Percentiles rank a stretch among this genome's conserved stretches.
Evolutionary conservation across 352 stramenopile species (phyloP).

Genomic region (Phytophthora foliorum): DNA sequence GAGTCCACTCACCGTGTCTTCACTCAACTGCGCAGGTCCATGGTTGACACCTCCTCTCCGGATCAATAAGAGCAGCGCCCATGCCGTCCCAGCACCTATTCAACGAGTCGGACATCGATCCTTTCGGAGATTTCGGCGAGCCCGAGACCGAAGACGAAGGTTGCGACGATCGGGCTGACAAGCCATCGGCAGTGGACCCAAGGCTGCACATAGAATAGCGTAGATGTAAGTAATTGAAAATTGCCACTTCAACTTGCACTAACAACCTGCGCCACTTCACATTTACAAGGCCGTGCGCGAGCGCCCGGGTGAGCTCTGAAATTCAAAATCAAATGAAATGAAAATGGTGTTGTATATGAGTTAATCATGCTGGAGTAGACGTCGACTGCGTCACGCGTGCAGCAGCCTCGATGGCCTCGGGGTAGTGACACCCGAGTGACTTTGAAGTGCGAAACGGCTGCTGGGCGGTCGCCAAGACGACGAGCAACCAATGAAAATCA

Average conservation of each 20-base stretch:
- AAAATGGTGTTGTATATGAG: too few species aligned
- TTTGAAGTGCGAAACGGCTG: too few species aligned
- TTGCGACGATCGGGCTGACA: slow-evolving; percentile 1
- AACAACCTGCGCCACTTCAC: slow-evolving; percentile 18
- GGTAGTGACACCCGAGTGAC: too few species aligned
- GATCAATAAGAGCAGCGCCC: slow-evolving; percentile 11
- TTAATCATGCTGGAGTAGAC: too few species aligned
- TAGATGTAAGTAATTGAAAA: slow-evolving; percentile 4
- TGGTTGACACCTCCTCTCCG: not conserved
- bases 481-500: too few species aligned
- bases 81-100: slow-evolving; percentile 13
- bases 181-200: not conserved
- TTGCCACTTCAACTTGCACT: slow-evolving; percentile 25
- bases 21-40: slow-evolving; percentile 9
- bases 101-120: slow-evolving; percentile 18
- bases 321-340: too few species aligned
- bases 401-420: too few species aligned
- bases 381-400: too few species aligned
- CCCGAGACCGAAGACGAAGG: slow-evolving; percentile 19
- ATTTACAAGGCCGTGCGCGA: too few species aligned
- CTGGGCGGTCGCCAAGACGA: too few species aligned
- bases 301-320: too few species aligned
- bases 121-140: slow-evolving; percentile 9
- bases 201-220: slow-evolving; percentile 3
- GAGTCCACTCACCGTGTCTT: slow-evolving; percentile 5